Conservation (phyloP, 345 rosid species). For the Linum trigynum region DNA sequence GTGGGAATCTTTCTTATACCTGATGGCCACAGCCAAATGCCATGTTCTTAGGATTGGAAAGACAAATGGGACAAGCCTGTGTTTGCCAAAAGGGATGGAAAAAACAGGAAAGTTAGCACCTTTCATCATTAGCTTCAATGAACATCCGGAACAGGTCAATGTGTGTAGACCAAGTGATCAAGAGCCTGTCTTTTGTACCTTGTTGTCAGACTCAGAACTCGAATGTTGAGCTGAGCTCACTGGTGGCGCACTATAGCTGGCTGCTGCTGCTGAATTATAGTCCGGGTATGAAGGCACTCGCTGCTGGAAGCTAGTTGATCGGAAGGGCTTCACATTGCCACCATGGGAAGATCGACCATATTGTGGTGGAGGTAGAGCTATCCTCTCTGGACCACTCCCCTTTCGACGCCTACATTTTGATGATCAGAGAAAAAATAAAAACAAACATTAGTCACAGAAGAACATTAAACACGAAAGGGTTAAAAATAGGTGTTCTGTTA, state of each 20-base stretch:
- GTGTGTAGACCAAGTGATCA: neutral
- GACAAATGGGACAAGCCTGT: constrained; percentile 71
- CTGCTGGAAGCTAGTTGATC: constrained; percentile 27
- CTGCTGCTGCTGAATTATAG: constrained; percentile 14
- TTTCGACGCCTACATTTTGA: constrained; percentile 30
- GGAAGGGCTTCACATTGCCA: constrained; percentile 25
- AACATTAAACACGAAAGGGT: neutral
- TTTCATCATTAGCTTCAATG: neutral
- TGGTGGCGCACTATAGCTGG: constrained; percentile 10
- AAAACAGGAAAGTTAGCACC: neutral
- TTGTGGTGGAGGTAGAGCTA: constrained; percentile 71
- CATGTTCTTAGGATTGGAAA: constrained; percentile 51
- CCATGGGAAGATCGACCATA: constrained; percentile 33
- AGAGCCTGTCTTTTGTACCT: constrained; percentile 27
- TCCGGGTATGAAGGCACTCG: constrained; percentile 15
- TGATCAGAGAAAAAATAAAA: constrained; percentile 1
- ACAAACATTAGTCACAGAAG: constrained; percentile 8
- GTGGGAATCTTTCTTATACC: constrained; percentile 21
- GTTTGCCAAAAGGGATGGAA: neutral
- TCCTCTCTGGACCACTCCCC: constrained; percentile 45
- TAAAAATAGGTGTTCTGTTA: neutral
- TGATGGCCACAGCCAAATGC: constrained; percentile 89
- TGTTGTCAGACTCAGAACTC: constrained; percentile 33
- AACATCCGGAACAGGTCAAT: neutral
- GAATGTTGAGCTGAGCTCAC: constrained; percentile 25